Evolutionary conservation across 371 early-diverging fungal species (phyloP), one percentile per base, ranked within the genome.

Genomic region (Apophysomyces sp.): DNA sequence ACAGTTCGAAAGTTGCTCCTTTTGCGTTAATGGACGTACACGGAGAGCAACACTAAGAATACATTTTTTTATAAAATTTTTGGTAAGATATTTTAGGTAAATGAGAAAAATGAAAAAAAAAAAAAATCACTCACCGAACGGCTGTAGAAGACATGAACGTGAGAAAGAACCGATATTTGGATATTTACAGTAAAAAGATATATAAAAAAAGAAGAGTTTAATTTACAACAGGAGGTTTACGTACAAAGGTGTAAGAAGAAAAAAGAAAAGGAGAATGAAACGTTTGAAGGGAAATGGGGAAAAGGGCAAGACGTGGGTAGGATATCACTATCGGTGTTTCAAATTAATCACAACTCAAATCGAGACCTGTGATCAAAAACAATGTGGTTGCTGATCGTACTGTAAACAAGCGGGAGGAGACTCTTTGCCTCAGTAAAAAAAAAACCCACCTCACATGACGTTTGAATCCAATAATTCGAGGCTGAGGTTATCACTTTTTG

Each of bases 1-100:
- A 49, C 86, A 82, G 58, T 83, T 86, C 55, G 82, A 80, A n/a
- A 87, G 77, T 39, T 78, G 71, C 68, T 93, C 93, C 62, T 91
- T 90, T 16, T 82, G 77, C 29, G 81, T 88, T 30, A 90, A 77
- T 34, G 93, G 93, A 30, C 93, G 85, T 26, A 93, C 84, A 49
- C 93, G 83, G 53, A 93, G 77, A 7, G 89, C 92, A 51, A 93
- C 93, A 66, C 89, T 89, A 68, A 11, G 60, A 12, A 26, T 4
- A 21, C 8, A 9, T 18, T 2, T 21, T n/a, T 44, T 21, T 18
- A 21, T 37, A 55, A 30, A n/a, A 34, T 15, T 24, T n/a, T 4
- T 13, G 21, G 29, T 29, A 21, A 26, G 26, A 29, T 31, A 34
- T n/a, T 2, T n/a, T n/a, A n/a, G n/a, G n/a, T n/a, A n/a, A n/a